Evolutionary conservation across 352 stramenopile genomes (phyloP).

Genomic region (Phytophthora pini): DNA sequence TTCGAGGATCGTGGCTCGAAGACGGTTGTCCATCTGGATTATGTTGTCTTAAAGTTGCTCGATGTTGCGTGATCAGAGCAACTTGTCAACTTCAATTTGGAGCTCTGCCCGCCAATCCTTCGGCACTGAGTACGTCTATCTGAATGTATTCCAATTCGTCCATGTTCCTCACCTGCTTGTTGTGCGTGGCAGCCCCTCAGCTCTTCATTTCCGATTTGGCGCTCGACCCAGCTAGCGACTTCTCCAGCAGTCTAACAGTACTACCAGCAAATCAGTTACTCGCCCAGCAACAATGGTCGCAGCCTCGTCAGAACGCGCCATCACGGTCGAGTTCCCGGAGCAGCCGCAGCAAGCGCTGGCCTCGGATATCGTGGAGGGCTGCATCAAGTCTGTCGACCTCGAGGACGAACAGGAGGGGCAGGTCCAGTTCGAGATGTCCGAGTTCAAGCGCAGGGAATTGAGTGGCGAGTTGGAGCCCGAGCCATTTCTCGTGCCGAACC

Average conservation of each 20-base stretch:
- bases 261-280: constrained; percentile 1
- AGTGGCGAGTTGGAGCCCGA: constrained; percentile 86
- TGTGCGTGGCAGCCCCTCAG: background rate
- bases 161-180: background rate
- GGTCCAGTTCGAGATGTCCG: constrained; percentile 57
- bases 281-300: constrained; percentile 39
- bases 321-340: constrained; percentile 20
- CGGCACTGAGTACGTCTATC: too few relatives aligned
- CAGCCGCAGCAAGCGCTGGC: constrained; percentile 33
- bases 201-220: constrained; percentile 39
- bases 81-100: constrained; percentile 12
- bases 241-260: background rate
- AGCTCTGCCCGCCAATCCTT: too few relatives aligned
- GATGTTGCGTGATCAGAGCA: constrained; percentile 5
- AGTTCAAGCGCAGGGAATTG: constrained; percentile 90
- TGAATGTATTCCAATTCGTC: background rate
- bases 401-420: constrained; percentile 30
- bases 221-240: constrained; percentile 24
- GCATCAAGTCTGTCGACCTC: constrained; percentile 16
- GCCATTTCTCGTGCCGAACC: constrained; percentile 95
- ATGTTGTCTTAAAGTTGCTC: constrained; percentile 9
- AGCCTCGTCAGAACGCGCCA: constrained; percentile 26
- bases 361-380: constrained; percentile 24
- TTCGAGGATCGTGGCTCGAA: background rate
- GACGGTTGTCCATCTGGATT: background rate